Evolutionary conservation across 495 filamentous ascomycete species (phyloP).

Genomic region (Recurvomyces mirabilis): DNA sequence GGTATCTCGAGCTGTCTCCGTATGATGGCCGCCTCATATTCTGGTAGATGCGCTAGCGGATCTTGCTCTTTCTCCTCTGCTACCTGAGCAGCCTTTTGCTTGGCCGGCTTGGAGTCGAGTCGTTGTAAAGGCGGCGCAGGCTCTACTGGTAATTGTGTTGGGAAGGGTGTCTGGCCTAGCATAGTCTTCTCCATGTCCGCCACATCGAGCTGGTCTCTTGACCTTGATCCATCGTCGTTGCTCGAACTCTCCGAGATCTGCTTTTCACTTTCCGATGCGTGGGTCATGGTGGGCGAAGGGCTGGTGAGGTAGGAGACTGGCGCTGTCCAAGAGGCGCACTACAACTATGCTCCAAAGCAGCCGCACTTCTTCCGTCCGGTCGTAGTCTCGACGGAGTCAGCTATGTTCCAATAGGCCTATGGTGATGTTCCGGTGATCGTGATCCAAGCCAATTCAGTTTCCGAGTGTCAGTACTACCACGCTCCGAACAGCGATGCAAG

Average conservation of each 20-base stretch:
- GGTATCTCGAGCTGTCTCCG: conserved; percentile 61
- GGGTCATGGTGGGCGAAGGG: conserved; percentile 8
- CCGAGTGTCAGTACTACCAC: too few relatives aligned
- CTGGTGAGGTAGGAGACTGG: neutral
- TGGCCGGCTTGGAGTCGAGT: conserved; percentile 38
- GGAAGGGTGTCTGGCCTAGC: conserved; percentile 21
- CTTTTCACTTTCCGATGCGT: conserved; percentile 19
- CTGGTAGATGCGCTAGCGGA: conserved; percentile 43
- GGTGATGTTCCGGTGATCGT: too few relatives aligned
- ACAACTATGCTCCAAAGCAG: too few relatives aligned
- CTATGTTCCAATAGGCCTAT: too few relatives aligned
- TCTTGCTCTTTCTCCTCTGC: conserved; percentile 33
- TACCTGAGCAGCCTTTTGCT: conserved; percentile 6
- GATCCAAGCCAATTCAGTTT: too few relatives aligned
- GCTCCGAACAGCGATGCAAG: too few relatives aligned
- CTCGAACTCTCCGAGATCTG: conserved; percentile 19
- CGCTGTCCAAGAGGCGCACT: neutral
- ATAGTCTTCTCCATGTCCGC: conserved; percentile 20
- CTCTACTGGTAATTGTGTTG: conserved; percentile 14
- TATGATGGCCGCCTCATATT: conserved; percentile 55
- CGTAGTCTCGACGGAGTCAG: too few relatives aligned
- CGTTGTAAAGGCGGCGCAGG: conserved; percentile 28
- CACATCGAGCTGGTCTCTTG: conserved; percentile 2
- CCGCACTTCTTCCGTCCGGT: too few relatives aligned
- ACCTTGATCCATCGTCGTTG: conserved; percentile 15